Conservation (phyloP, 2,329 filamentous ascomycete species). For the Ascocoryne sarcoides region DNA sequence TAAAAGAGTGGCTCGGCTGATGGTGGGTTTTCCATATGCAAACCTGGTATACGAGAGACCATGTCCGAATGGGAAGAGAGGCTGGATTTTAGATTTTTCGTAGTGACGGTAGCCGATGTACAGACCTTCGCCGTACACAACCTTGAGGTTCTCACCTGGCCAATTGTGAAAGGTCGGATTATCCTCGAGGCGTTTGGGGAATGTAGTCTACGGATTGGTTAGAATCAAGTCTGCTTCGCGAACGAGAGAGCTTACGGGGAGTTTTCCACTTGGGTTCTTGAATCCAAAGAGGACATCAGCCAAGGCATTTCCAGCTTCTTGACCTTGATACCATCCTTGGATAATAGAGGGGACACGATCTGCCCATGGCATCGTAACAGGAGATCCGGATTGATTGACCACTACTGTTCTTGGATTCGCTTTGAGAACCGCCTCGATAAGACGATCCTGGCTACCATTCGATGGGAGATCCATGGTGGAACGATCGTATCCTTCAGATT, state of each 20-base stretch:
- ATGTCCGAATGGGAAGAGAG: conserved; percentile 65
- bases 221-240: conserved; percentile 1
- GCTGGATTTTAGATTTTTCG: conserved; percentile 49
- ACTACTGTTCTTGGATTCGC: conserved; percentile 60
- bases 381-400: conserved; percentile 61
- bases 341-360: conserved; percentile 55
- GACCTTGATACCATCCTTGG: conserved; percentile 63
- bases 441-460: conserved; percentile 49
- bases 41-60: conserved; percentile 67
- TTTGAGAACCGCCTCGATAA: conserved; percentile 52
- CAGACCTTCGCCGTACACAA: conserved; percentile 63
- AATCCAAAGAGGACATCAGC: conserved; percentile 58
- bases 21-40: conserved; percentile 48
- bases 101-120: conserved; percentile 69
- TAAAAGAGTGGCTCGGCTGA: conserved; percentile 35
- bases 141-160: conserved; percentile 60
- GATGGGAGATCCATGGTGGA: conserved; percentile 50
- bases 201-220: conserved; percentile 42
- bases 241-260: conserved; percentile 36
- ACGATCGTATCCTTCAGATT: conserved; percentile 65
- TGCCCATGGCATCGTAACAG: conserved; percentile 63
- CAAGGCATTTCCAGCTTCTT: conserved; percentile 60
- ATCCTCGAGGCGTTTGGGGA: conserved; percentile 54
- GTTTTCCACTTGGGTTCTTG: conserved; percentile 57
- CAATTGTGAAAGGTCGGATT: conserved; percentile 66